These are phyloP conservation scores for Chalciporus piperatus DNA, from an alignment of 768 basidiomycete species.

Conservation along the genomic window DNA sequence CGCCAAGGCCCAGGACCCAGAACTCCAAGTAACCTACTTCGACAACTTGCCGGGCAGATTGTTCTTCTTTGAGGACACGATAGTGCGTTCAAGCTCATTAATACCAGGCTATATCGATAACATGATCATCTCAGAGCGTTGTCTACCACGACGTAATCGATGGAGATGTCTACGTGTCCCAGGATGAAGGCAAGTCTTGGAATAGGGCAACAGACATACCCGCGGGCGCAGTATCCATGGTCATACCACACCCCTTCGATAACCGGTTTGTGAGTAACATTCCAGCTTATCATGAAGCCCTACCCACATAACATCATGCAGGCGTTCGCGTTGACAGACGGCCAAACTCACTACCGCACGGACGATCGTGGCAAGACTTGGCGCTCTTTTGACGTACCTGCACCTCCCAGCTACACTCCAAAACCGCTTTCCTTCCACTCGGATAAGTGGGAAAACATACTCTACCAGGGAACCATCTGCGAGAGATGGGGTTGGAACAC, in stretches of 20 bases:
- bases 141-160: slow-evolving; percentile 76
- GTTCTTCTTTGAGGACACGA: slow-evolving; percentile 92
- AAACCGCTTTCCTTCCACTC: slow-evolving; percentile 87
- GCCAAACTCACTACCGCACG: slow-evolving; percentile 82
- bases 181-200: slow-evolving; percentile 85
- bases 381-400: slow-evolving; percentile 75
- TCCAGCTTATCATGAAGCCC: slow-evolving; percentile 1
- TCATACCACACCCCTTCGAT: slow-evolving; percentile 86
- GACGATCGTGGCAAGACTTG: slow-evolving; percentile 86
- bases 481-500: slow-evolving; percentile 49
- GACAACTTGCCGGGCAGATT: slow-evolving; percentile 69
- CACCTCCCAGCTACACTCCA: slow-evolving; percentile 40
- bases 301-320: slow-evolving; percentile 28
- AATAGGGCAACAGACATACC: slow-evolving; percentile 46
- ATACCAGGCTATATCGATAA: background rate
- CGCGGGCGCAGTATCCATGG: slow-evolving; percentile 57
- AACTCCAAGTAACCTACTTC: slow-evolving; percentile 52
- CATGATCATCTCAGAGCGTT: slow-evolving; percentile 43
- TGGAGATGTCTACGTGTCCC: slow-evolving; percentile 72
- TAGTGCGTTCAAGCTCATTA: slow-evolving; percentile 50
- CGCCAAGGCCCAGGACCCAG: slow-evolving; percentile 43
- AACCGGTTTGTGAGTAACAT: slow-evolving; percentile 58
- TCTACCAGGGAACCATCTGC: slow-evolving; percentile 77
- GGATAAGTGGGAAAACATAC: slow-evolving; percentile 69
- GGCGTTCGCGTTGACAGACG: slow-evolving; percentile 84